Evolutionary conservation across 345 rosid genomes (phyloP).

Genomic region (Adansonia digitata): DNA sequence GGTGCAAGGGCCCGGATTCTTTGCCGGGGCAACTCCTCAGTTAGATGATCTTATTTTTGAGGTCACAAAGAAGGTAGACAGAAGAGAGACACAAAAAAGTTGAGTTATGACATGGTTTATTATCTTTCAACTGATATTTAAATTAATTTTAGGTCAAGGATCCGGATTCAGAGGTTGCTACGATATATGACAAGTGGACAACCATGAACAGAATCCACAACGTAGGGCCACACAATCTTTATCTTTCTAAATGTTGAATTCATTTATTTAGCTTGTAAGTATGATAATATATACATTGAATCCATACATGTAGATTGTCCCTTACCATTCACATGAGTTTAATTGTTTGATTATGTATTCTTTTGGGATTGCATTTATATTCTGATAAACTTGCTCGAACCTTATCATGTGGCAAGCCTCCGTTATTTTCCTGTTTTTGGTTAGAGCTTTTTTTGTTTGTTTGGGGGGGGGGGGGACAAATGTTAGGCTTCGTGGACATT

Average conservation of each 20-base stretch:
- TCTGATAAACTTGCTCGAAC: background rate
- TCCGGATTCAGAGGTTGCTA: slow-evolving; percentile 56
- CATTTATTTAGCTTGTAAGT: background rate
- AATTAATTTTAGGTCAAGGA: slow-evolving; percentile 55
- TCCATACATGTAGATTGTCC: background rate
- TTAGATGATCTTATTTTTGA: slow-evolving; percentile 70
- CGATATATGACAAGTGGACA: slow-evolving; percentile 63
- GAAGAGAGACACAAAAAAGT: background rate
- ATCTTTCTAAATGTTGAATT: background rate
- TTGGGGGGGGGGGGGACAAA: background rate
- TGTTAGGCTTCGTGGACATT: background rate
- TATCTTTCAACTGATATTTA: background rate
- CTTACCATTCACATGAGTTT: background rate
- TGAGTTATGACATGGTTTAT: background rate
- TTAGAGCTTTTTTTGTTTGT: background rate
- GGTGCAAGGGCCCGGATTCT: slow-evolving; percentile 93
- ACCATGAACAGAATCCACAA: slow-evolving; percentile 34
- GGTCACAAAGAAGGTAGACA: slow-evolving; percentile 62
- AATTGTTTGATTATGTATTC: slow-evolving; percentile 1
- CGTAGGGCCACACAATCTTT: slow-evolving; percentile 24
- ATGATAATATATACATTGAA: background rate
- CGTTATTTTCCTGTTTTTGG: background rate
- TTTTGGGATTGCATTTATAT: background rate
- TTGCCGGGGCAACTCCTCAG: slow-evolving; percentile 83
- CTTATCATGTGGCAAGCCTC: background rate